Conservation (phyloP, 2,329 filamentous ascomycete genomes). For the Elsinoe necatrix region DNA sequence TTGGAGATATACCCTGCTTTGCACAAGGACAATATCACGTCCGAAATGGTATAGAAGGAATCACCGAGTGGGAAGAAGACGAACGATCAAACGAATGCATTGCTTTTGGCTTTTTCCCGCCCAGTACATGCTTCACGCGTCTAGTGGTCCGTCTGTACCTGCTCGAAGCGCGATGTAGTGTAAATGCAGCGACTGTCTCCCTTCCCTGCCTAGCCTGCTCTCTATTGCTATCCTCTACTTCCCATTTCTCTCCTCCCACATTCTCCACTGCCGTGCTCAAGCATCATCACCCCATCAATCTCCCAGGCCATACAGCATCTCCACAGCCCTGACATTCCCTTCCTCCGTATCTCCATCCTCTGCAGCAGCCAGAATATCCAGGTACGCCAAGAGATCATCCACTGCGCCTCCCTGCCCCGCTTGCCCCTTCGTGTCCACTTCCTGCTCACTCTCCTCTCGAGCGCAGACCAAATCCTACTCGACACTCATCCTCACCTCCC, state of each 20-base stretch:
- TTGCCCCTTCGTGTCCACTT: neutral
- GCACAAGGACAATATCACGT: too few relatives aligned
- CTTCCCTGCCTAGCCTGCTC: too few relatives aligned
- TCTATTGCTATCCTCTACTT: too few relatives aligned
- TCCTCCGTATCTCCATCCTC: neutral
- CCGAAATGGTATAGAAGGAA: too few relatives aligned
- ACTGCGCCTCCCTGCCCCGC: neutral
- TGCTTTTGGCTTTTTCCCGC: neutral
- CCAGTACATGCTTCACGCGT: neutral
- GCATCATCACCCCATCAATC: neutral
- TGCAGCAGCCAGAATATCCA: neutral
- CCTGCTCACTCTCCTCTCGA: neutral
- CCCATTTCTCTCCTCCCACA: too few relatives aligned
- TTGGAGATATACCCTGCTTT: too few relatives aligned
- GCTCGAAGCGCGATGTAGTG: neutral
- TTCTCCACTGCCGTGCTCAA: too few relatives aligned
- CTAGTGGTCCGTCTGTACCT: neutral
- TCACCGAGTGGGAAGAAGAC: too few relatives aligned
- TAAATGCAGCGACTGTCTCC: neutral
- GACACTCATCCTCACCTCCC: neutral
- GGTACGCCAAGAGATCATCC: neutral
- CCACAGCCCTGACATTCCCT: neutral
- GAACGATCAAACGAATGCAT: slow-evolving; percentile 2
- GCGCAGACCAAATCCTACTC: neutral
- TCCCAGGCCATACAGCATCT: neutral